Evolutionary conservation across 805 yeast species (phyloP).

Genomic region (Scheffersomyces ergatensis): DNA sequence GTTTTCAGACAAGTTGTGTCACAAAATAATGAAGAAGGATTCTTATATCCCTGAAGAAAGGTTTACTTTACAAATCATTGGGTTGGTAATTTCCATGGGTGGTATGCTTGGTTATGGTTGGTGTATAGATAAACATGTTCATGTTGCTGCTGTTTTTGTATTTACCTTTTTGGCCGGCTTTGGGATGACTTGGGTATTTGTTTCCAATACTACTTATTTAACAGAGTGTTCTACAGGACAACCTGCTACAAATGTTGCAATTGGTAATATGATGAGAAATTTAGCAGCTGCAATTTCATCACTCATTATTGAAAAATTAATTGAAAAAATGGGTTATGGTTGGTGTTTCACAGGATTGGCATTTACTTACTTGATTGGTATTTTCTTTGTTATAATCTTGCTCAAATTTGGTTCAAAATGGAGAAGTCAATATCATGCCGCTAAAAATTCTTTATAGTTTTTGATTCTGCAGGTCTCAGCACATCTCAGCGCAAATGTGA

Average conservation of each 20-base stretch:
- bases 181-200: conserved; percentile 57
- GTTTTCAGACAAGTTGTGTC: conserved; percentile 39
- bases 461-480: too few species aligned
- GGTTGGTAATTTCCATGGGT: conserved; percentile 38
- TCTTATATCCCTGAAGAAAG: conserved; percentile 47
- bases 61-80: conserved; percentile 42
- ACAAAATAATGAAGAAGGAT: conserved; percentile 21
- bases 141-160: conserved; percentile 37
- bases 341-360: conserved; percentile 59
- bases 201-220: conserved; percentile 51
- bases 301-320: conserved; percentile 36
- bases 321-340: conserved; percentile 42
- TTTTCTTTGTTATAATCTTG: conserved; percentile 15
- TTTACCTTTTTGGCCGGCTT: conserved; percentile 47
- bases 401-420: conserved; percentile 20
- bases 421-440: conserved; percentile 14
- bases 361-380: conserved; percentile 16
- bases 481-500: too few species aligned
- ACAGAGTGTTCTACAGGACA: conserved; percentile 49
- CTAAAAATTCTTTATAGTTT: too few species aligned
- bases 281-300: conserved; percentile 54
- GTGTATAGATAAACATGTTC: conserved; percentile 39
- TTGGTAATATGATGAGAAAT: conserved; percentile 53
- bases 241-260: conserved; percentile 53
- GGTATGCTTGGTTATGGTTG: conserved; percentile 55